These are phyloP conservation scores for Maudiozyma serrabonitensis DNA, from an alignment of 805 yeast species.

Conservation along the genomic window DNA sequence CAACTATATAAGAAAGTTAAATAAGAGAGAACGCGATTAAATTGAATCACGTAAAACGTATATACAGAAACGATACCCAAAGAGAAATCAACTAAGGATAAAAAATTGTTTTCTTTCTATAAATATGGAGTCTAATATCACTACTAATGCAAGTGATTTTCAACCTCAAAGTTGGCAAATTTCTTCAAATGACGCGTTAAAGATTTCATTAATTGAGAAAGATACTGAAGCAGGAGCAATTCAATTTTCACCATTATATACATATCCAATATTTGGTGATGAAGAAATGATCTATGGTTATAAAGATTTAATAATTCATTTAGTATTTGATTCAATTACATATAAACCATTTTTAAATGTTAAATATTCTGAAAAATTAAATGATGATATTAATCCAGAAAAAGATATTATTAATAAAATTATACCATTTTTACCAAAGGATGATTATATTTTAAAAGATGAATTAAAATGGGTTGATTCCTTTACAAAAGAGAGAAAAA, in stretches of 20 bases:
- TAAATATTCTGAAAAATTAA: constrained; percentile 43
- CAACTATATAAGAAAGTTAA: background rate
- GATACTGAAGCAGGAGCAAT: constrained; percentile 48
- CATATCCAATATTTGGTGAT: constrained; percentile 91
- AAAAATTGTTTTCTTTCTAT: background rate
- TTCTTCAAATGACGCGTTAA: constrained; percentile 60
- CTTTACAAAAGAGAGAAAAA: constrained; percentile 38
- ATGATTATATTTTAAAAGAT: constrained; percentile 47
- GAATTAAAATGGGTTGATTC: constrained; percentile 59
- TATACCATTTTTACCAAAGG: constrained; percentile 48
- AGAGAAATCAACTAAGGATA: background rate
- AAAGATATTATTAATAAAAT: constrained; percentile 47
- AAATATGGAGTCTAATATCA: background rate
- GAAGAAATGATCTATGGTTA: constrained; percentile 84
- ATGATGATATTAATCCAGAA: constrained; percentile 35
- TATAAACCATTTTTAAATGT: constrained; percentile 64
- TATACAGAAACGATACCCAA: background rate
- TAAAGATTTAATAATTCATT: constrained; percentile 52
- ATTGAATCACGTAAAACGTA: background rate
- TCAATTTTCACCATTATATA: constrained; percentile 66
- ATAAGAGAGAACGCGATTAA: background rate
- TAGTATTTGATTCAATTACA: constrained; percentile 66
- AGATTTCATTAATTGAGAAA: constrained; percentile 53
- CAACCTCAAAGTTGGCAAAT: constrained; percentile 68
- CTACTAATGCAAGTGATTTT: constrained; percentile 17